phyloP scores from a whole-genome alignment of 129 eudicot genomes.

The Artemisia tridentata region DNA sequence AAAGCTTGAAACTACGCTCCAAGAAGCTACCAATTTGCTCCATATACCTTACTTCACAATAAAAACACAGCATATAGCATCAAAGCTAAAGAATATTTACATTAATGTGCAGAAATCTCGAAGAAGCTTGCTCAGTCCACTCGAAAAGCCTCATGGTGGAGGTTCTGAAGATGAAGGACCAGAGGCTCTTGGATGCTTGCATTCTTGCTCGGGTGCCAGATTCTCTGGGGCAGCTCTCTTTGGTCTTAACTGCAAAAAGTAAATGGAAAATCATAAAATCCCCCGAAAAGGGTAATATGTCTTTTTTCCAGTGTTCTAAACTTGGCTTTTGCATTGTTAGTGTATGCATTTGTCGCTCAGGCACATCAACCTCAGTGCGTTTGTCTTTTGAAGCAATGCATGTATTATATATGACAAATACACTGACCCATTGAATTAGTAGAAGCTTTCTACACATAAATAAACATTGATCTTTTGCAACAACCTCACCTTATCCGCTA shows the following conservation, averaged over 20 bases:
- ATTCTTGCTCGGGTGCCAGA: constrained; percentile 55
- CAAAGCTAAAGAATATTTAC: constrained; percentile 31
- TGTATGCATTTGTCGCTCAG: background rate
- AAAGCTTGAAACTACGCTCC: constrained; percentile 26
- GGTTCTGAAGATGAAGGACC: constrained; percentile 50
- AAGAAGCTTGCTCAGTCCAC: background rate
- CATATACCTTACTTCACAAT: too few relatives aligned
- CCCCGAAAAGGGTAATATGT: background rate
- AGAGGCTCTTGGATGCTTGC: constrained; percentile 69
- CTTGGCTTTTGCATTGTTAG: background rate
- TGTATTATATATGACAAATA: background rate
- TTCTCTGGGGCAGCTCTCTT: constrained; percentile 72
- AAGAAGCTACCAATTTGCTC: constrained; percentile 24
- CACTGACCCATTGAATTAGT: background rate
- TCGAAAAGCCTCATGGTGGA: constrained; percentile 26
- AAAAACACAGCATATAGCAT: constrained; percentile 20
- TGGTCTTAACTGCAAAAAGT: constrained; percentile 54
- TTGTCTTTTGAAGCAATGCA: background rate
- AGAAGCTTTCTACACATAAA: background rate
- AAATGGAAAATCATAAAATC: background rate
- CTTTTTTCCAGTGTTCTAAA: background rate
- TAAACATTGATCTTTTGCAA: constrained; percentile 6
- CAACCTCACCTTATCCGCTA: constrained; percentile 60
- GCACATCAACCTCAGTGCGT: background rate
- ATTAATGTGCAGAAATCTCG: constrained; percentile 13